phyloP scores from a whole-genome alignment of 2,329 filamentous ascomycete genomes.

The Albophoma yamanashiensis region DNA sequence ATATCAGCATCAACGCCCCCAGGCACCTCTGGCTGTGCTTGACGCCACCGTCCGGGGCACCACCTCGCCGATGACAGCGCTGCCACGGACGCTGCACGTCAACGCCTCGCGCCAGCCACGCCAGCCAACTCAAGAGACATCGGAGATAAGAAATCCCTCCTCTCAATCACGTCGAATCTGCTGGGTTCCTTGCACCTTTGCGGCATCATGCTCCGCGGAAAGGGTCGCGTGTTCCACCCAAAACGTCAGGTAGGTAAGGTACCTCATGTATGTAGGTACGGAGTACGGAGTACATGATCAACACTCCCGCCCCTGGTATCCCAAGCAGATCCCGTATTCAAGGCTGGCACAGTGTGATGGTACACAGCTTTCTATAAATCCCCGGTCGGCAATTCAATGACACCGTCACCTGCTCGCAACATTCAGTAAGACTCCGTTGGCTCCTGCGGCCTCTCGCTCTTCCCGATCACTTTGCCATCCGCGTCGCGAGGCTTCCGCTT shows the following conservation, averaged over 20 bases:
- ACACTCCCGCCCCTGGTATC: background rate
- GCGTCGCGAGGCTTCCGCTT: conserved; percentile 52
- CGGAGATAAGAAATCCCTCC: background rate
- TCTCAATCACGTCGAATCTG: background rate
- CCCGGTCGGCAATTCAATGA: background rate
- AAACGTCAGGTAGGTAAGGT: too few species aligned
- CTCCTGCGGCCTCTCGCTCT: background rate
- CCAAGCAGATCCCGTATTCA: background rate
- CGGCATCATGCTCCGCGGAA: background rate
- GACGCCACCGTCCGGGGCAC: too few species aligned
- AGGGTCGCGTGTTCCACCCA: background rate
- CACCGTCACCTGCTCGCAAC: background rate
- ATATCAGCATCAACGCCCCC: too few species aligned
- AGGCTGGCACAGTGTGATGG: background rate
- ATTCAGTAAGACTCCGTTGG: background rate
- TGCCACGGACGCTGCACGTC: too few species aligned
- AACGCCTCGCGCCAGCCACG: too few species aligned
- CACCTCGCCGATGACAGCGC: too few species aligned
- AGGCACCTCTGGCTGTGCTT: background rate
- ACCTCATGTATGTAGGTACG: too few species aligned
- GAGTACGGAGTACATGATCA: too few species aligned
- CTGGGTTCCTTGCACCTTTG: background rate
- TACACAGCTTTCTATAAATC: background rate
- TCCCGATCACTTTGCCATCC: conserved; percentile 26
- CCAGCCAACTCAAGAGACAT: too few species aligned